These are phyloP conservation scores for Pseudogymnoascus sp. DNA, from an alignment of 2,329 filamentous ascomycete genomes.

Conservation along the genomic window DNA sequence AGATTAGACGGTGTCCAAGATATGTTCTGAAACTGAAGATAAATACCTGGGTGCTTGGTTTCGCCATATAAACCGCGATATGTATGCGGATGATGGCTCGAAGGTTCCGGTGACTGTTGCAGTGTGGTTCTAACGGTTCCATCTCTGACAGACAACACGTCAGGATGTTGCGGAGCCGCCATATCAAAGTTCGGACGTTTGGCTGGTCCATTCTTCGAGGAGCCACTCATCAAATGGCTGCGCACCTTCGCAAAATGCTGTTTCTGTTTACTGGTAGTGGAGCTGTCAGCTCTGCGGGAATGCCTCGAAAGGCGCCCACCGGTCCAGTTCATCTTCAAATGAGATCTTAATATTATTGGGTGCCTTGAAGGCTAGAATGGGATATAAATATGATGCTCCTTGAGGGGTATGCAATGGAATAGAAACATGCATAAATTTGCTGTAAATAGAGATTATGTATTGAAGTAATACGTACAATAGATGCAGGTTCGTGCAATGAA, in stretches of 20 bases:
- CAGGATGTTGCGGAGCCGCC: neutral
- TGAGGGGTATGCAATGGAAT: neutral
- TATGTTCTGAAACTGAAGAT: neutral
- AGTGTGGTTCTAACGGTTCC: neutral
- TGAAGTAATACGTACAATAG: neutral
- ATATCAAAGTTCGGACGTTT: constrained; percentile 18
- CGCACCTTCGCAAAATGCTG: constrained; percentile 40
- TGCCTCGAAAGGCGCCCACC: constrained; percentile 39
- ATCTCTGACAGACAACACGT: neutral
- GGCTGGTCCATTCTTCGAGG: constrained; percentile 25
- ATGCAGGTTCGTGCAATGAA: neutral
- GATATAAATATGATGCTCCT: neutral
- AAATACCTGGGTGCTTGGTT: neutral
- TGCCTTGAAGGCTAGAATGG: neutral
- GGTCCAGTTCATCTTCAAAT: constrained; percentile 40
- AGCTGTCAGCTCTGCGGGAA: constrained; percentile 30
- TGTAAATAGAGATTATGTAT: neutral
- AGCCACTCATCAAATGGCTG: constrained; percentile 24
- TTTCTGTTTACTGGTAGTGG: constrained; percentile 34
- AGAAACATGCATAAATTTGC: neutral
- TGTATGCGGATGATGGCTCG: neutral
- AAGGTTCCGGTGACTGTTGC: neutral
- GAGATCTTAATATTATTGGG: neutral
- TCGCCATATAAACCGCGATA: neutral
- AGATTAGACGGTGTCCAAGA: neutral